These are phyloP conservation scores for Exserohilum turcica DNA, from an alignment of 2,329 filamentous ascomycete species.

Conservation along the genomic window DNA sequence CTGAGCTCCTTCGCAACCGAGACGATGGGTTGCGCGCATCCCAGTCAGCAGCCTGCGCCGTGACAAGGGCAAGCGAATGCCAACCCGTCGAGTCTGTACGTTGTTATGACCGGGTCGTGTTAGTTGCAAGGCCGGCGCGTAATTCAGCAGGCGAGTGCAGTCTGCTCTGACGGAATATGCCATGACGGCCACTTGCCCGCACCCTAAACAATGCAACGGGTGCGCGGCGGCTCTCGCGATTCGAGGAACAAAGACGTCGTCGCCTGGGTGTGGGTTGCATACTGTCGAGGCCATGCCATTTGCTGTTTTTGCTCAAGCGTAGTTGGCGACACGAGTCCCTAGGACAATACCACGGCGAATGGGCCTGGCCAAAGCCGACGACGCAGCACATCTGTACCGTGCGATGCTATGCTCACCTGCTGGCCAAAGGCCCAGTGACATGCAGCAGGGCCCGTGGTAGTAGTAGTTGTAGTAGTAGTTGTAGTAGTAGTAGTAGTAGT, in stretches of 20 bases:
- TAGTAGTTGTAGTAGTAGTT: too few species aligned
- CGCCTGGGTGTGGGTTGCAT: conserved; percentile 3
- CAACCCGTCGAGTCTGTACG: conserved; percentile 8
- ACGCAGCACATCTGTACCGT: conserved; percentile 7
- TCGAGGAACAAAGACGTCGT: conserved; percentile 11
- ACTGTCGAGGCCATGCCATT: conserved; percentile 21
- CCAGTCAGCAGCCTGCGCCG: conserved; percentile 5
- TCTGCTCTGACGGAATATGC: conserved; percentile 3
- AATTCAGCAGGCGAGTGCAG: conserved; percentile 3
- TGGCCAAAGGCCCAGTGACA: conserved; percentile 12
- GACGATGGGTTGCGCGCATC: conserved; percentile 16
- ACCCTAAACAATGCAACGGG: conserved; percentile 5
- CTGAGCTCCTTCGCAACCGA: conserved; percentile 21
- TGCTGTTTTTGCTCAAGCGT: conserved; percentile 30
- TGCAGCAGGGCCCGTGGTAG: conserved; percentile 28
- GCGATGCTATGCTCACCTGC: background rate
- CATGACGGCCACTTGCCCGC: background rate
- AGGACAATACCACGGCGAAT: conserved; percentile 2
- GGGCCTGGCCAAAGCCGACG: conserved; percentile 6
- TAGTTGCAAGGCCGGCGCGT: conserved; percentile 13
- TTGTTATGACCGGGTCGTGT: conserved; percentile 5
- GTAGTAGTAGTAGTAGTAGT: too few species aligned
- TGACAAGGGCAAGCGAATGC: conserved; percentile 13
- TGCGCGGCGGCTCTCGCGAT: conserved; percentile 14
- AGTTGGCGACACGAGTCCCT: background rate